These are phyloP conservation scores for Apophysomyces trapeziformis DNA, from an alignment of 371 early-diverging fungal genomes.

Conservation along the genomic window DNA sequence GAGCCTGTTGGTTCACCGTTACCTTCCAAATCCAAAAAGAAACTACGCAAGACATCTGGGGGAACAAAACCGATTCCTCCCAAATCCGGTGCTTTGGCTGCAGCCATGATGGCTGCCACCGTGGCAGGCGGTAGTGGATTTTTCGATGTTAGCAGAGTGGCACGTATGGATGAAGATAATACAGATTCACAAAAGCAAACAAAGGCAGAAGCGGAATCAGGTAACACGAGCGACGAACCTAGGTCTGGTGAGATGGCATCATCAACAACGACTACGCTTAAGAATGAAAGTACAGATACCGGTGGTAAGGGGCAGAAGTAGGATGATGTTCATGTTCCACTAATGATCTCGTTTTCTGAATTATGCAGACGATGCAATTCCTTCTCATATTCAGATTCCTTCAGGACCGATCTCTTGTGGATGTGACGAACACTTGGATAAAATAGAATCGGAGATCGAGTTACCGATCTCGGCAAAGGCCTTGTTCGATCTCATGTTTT, in stretches of 20 bases:
- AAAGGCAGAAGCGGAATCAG: neutral
- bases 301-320: neutral
- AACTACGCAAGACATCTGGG: conserved; percentile 37
- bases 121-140: conserved; percentile 50
- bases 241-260: neutral
- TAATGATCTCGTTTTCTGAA: neutral
- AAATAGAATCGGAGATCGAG: conserved; percentile 58
- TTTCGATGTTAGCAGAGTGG: conserved; percentile 36
- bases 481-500: conserved; percentile 64
- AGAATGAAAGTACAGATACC: neutral
- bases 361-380: conserved; percentile 33
- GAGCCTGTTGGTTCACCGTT: conserved; percentile 24
- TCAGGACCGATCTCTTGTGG: conserved; percentile 57
- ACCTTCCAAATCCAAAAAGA: conserved; percentile 24
- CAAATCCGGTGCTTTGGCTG: conserved; percentile 52
- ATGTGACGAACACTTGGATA: conserved; percentile 73
- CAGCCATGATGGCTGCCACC: conserved; percentile 59
- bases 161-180: conserved; percentile 20
- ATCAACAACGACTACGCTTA: neutral
- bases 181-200: neutral
- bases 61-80: conserved; percentile 27
- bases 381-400: conserved; percentile 51
- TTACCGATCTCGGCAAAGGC: conserved; percentile 65
- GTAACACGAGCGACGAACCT: neutral
- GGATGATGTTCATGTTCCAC: too few relatives aligned